Evolutionary conservation across 2,329 filamentous ascomycete genomes (phyloP), one percentile per base, ranked within the genome.

Genomic region (Fusarium sp.): DNA sequence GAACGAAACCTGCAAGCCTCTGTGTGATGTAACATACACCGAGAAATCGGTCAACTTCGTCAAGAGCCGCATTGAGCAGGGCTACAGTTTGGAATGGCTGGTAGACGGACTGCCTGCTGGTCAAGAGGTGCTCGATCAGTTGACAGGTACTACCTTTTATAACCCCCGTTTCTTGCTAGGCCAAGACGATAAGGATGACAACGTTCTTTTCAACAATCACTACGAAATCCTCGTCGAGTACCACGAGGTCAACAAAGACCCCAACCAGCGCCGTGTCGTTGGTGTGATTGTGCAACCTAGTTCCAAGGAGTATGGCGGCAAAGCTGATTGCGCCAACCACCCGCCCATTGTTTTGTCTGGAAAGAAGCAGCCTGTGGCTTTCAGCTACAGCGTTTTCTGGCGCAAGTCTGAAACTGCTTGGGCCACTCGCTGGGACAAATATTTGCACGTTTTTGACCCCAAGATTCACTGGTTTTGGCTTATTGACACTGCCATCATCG

Each of bases 381-480:
- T 93, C 83, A 97, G 94, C 7, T 99, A 99, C 83, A 94, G 92
- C 71, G 93, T 98, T 15, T 92, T 91, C 80, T 99, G 96, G 96
- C 88, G 87, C 59, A 88, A 90, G 71, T 98, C 94, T 1, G 77
- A 86, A 1, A 98, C 95, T 2, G 93, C 92, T 2, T 99, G 97
- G 91, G 96, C 96, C 28, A 99, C 96, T 14, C 89, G 96, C 69
- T 99, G 96, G 96, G 96, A 99, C 85, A 98, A 97, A 81, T 98
- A 98, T 78, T 87, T 99, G 36, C 95, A 98, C 76, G 95, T 99
- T 31, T 97, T 95, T 77, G 95, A 98, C 79, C 95, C 96, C 53
- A 97, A 96, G 84, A 98, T 99, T 74, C 96, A 99, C 80, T 99
- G 96, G 96, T 97, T 98, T 84, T 98, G 95, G 63, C 89, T 99